Conservation (phyloP, 1,284 basidiomycete genomes). For the Singerocomus inundabilis region DNA sequence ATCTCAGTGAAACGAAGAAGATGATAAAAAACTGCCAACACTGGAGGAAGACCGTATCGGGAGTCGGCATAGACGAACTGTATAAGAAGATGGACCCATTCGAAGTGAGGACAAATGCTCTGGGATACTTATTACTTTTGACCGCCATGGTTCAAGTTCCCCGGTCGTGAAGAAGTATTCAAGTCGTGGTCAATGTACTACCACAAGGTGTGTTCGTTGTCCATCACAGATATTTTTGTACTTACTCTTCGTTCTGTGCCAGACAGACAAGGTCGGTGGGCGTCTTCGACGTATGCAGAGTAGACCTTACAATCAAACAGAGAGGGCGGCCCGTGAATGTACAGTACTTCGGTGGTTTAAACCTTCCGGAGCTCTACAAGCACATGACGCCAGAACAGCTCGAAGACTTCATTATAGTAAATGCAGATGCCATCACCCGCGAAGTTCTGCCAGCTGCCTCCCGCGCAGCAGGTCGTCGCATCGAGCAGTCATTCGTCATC, state of each 20-base stretch:
- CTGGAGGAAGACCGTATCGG: slow-evolving; percentile 57
- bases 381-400: slow-evolving; percentile 59
- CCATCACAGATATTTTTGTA: neutral
- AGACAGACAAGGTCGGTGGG: slow-evolving; percentile 58
- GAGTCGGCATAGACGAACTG: slow-evolving; percentile 57
- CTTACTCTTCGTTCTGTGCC: neutral
- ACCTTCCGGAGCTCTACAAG: slow-evolving; percentile 60
- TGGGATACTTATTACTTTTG: neutral
- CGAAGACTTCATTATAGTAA: slow-evolving; percentile 62
- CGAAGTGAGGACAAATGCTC: slow-evolving; percentile 41
- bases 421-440: slow-evolving; percentile 56
- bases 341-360: slow-evolving; percentile 58
- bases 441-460: slow-evolving; percentile 67
- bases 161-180: slow-evolving; percentile 63
- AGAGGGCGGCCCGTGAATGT: slow-evolving; percentile 69
- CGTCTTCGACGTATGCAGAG: neutral
- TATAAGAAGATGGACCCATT: slow-evolving; percentile 58
- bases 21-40: slow-evolving; percentile 60
- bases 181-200: slow-evolving; percentile 73
- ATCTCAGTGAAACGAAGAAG: slow-evolving; percentile 49
- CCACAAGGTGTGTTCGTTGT: slow-evolving; percentile 52
- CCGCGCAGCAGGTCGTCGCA: slow-evolving; percentile 46
- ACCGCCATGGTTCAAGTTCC: slow-evolving; percentile 48
- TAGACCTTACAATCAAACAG: slow-evolving; percentile 32
- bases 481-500: slow-evolving; percentile 58